Conservation (phyloP, 371 early-diverging fungal species). For the Dinochytrium kinnereticum region DNA sequence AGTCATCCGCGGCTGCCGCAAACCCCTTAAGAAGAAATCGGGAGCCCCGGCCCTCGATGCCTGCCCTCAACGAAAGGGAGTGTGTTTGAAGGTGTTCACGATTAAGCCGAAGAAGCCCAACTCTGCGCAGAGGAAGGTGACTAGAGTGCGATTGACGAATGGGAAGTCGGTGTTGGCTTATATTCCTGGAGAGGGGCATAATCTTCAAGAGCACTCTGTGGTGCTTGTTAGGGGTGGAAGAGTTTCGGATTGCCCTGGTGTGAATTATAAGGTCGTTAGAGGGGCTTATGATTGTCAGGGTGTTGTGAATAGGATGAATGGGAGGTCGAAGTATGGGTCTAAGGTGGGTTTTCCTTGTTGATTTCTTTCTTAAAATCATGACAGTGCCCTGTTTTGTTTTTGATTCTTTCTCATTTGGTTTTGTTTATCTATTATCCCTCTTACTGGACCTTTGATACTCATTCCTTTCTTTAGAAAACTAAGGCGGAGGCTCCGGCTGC, state of each 20-base stretch:
- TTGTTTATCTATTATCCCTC: not conserved
- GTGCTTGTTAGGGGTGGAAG: slow-evolving; percentile 94
- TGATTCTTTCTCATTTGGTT: not conserved
- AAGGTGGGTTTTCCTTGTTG: slow-evolving; percentile 49
- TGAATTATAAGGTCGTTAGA: slow-evolving; percentile 87
- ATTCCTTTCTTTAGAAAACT: not conserved
- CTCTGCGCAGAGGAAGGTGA: slow-evolving; percentile 88
- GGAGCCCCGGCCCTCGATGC: slow-evolving; percentile 89
- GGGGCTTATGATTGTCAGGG: slow-evolving; percentile 95
- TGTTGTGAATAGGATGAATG: slow-evolving; percentile 82
- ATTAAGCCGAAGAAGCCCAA: slow-evolving; percentile 94
- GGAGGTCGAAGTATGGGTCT: slow-evolving; percentile 93
- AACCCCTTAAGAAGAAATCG: slow-evolving; percentile 65
- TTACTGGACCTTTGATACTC: not conserved
- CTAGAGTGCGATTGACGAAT: slow-evolving; percentile 83
- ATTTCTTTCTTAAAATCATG: not conserved
- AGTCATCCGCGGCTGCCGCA: slow-evolving; percentile 87
- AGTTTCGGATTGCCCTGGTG: slow-evolving; percentile 97
- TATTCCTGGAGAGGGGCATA: slow-evolving; percentile 98
- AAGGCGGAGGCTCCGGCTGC: not conserved
- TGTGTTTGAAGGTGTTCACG: slow-evolving; percentile 93
- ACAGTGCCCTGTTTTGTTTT: not conserved
- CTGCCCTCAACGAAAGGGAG: slow-evolving; percentile 90
- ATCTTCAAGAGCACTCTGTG: slow-evolving; percentile 96
- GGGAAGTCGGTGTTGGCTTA: slow-evolving; percentile 89